Evolutionary conservation across 257 asterid species (phyloP), one percentile per base, ranked within the genome.

Genomic region (Eucommia ulmoides): DNA sequence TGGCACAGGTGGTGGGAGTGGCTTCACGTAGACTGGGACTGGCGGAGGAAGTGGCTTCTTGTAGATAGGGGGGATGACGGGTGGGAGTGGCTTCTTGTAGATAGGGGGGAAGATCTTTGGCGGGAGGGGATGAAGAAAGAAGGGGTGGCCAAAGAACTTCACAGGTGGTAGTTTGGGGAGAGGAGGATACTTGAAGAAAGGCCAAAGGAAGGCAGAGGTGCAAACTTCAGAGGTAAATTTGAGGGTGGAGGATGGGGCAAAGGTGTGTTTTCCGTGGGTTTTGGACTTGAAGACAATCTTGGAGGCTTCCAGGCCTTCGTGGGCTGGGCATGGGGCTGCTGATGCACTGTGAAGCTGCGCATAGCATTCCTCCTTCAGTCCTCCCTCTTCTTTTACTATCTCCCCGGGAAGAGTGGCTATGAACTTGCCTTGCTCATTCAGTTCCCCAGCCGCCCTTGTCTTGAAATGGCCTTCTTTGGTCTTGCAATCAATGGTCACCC

Each of bases 291-390:
- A 41, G 23, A 71, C 62, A 26, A 91, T 69, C 59, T 79, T 86
- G 63, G 82, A 26, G 29, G 80, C 76, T 45, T 89, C 86, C 0
- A 76, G 24, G 24, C 80, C 82, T n/a, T 65, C 33, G 53, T 74
- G 88, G 22, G 80, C 73, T 0, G 98, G 84, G 67, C 98, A 89
- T 15, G 95, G 94, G 21, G 58, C 47, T 1, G 84, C 64, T 3
- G 81, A 68, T 1, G 91, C 88, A 59, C 79, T 78, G 35, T 82
- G 92, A 49, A 89, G 85, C 54, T 85, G 98, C 3, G 92, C 93
- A 44, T 74, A 83, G 67, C 98, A 89, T 25, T 80, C 88, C 19
- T 78, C 74, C 17, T 76, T 79, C 23, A 81, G 75, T 8, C 74
- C 59, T n/a, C 81, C 92, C 20, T 71, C 60, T 19, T 71, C 54